Percentiles rank a stretch among this genome's conserved stretches.
Conservation (phyloP, 352 stramenopile species). For the Phytophthora pinifolia region DNA sequence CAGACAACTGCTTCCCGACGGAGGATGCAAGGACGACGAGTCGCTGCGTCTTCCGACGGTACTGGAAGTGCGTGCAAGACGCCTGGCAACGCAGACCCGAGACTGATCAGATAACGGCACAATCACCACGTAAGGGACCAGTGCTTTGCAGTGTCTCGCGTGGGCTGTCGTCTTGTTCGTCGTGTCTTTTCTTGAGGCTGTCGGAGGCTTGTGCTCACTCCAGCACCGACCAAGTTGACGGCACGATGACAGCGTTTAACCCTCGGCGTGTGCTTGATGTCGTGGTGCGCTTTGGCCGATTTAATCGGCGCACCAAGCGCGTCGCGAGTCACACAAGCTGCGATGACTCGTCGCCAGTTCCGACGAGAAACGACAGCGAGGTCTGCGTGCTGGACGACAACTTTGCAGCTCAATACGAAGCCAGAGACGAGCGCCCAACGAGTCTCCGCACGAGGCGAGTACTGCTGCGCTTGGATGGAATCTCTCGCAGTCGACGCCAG, state of each 20-base stretch:
- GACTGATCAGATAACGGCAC: too few relatives aligned
- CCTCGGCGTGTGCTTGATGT: conserved; percentile 1
- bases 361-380: background rate
- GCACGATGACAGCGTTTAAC: conserved; percentile 7
- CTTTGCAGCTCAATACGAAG: conserved; percentile 5
- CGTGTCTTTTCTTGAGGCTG: conserved; percentile 6
- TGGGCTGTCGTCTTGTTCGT: conserved; percentile 15
- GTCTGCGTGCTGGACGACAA: conserved; percentile 12
- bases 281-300: background rate
- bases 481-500: conserved; percentile 14
- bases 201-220: background rate
- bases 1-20: conserved; percentile 3
- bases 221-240: conserved; percentile 5
- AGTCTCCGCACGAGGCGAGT: background rate
- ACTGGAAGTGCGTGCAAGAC: conserved; percentile 43
- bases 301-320: conserved; percentile 5
- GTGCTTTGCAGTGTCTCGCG: conserved; percentile 4
- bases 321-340: conserved; percentile 1
- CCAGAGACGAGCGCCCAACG: background rate
- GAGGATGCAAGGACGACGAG: conserved; percentile 2
- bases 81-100: conserved; percentile 28
- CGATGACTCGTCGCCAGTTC: conserved; percentile 1
- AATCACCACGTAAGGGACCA: too few relatives aligned
- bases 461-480: conserved; percentile 3
- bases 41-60: conserved; percentile 31